Evolutionary conservation across 2,329 filamentous ascomycete genomes (phyloP).

Genomic region (Colletotrichum sp.): DNA sequence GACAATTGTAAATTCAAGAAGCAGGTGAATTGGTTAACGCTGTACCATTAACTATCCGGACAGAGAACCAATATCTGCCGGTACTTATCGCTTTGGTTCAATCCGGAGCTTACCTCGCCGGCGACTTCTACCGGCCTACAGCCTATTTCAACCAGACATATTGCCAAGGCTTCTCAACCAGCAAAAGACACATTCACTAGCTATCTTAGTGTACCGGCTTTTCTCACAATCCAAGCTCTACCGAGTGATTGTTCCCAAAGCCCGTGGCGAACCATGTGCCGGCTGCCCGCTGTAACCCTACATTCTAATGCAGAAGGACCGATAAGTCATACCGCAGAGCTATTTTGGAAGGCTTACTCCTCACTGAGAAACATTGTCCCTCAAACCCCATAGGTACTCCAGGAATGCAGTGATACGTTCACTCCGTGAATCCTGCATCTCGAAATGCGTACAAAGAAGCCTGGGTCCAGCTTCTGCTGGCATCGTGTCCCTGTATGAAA

Average conservation of each 20-base stretch:
- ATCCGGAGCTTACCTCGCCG: not conserved
- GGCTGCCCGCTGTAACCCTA: not conserved
- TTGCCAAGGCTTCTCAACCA: not conserved
- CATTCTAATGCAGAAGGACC: not conserved
- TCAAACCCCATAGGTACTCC: not conserved
- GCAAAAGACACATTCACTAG: not conserved
- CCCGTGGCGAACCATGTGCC: too few species aligned
- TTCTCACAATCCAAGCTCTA: not conserved
- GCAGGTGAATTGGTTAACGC: not conserved
- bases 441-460: not conserved
- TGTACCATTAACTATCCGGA: not conserved
- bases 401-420: not conserved
- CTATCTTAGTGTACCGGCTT: not conserved
- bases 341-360: not conserved
- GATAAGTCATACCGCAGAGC: not conserved
- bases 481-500: not conserved
- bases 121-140: conserved; percentile 1
- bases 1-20: not conserved
- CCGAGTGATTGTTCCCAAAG: not conserved
- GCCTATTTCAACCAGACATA: not conserved
- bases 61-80: not conserved
- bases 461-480: not conserved
- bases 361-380: not conserved
- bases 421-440: not conserved
- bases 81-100: not conserved